phyloP scores from a whole-genome alignment of 768 basidiomycete species.

The Tulasnella calospora region DNA sequence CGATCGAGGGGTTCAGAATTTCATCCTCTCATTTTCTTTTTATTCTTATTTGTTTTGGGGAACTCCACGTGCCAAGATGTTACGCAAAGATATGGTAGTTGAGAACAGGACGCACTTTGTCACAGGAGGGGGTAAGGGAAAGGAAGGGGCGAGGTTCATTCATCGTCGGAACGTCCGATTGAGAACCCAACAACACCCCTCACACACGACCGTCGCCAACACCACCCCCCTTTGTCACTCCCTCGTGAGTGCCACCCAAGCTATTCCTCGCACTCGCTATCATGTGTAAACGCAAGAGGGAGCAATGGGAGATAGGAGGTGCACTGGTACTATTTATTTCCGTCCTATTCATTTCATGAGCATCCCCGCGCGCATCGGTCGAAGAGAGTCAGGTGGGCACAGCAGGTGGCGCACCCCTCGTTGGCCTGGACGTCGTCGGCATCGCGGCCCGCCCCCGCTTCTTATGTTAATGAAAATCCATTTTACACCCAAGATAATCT shows the following conservation, averaged over 20 bases:
- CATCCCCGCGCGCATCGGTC: background rate
- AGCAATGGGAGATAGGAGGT: too few relatives aligned
- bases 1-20: too few relatives aligned
- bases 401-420: background rate
- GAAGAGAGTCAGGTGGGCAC: background rate
- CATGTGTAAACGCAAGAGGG: background rate
- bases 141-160: too few relatives aligned
- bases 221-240: background rate
- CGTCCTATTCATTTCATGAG: background rate
- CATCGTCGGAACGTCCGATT: constrained; percentile 5
- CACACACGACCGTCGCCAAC: too few relatives aligned
- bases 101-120: too few relatives aligned
- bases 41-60: too few relatives aligned
- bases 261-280: background rate
- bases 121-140: too few relatives aligned
- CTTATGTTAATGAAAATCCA: background rate
- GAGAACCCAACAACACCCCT: background rate
- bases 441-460: background rate
- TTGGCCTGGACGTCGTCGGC: background rate
- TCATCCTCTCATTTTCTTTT: too few relatives aligned
- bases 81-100: too few relatives aligned
- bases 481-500: background rate
- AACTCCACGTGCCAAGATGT: too few relatives aligned
- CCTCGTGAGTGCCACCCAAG: background rate
- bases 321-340: too few relatives aligned